phyloP scores from a whole-genome alignment of 73 alveolate species.

The Paramecium tetraurelia region DNA sequence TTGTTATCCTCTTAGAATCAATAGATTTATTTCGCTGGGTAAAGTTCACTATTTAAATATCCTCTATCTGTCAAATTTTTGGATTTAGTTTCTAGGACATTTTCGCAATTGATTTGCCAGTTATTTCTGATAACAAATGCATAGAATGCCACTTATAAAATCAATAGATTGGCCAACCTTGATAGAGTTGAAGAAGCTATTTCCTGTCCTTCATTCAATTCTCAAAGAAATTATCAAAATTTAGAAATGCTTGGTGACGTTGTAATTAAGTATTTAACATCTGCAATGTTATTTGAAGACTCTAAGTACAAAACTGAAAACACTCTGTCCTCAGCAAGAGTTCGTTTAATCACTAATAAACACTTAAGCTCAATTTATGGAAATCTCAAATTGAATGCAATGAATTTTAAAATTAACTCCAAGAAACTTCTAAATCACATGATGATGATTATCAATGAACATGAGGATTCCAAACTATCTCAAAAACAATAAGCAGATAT shows the following conservation, averaged over 20 bases:
- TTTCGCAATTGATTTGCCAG: background rate
- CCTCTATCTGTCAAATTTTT: background rate
- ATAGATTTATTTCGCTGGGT: background rate
- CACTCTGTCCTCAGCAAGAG: background rate
- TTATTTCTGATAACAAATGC: background rate
- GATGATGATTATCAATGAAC: background rate
- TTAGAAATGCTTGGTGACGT: slow-evolving; percentile 17
- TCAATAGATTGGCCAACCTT: background rate
- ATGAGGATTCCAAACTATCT: background rate
- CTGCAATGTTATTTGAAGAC: background rate
- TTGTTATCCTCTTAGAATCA: background rate
- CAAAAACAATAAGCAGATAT: slow-evolving; percentile 17
- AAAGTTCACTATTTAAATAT: background rate
- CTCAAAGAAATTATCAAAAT: slow-evolving; percentile 9
- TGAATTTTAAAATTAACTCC: background rate
- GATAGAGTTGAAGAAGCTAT: background rate
- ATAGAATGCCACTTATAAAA: background rate
- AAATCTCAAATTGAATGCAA: background rate
- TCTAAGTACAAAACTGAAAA: background rate
- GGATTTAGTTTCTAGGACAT: background rate
- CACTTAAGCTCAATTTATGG: background rate
- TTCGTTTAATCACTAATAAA: background rate
- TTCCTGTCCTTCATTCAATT: background rate
- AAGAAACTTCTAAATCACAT: slow-evolving; percentile 8
- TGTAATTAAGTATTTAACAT: background rate